Evolutionary conservation across 2,329 filamentous ascomycete species (phyloP), one percentile per base, ranked within the genome.

Genomic region (Sporothrix pallida): DNA sequence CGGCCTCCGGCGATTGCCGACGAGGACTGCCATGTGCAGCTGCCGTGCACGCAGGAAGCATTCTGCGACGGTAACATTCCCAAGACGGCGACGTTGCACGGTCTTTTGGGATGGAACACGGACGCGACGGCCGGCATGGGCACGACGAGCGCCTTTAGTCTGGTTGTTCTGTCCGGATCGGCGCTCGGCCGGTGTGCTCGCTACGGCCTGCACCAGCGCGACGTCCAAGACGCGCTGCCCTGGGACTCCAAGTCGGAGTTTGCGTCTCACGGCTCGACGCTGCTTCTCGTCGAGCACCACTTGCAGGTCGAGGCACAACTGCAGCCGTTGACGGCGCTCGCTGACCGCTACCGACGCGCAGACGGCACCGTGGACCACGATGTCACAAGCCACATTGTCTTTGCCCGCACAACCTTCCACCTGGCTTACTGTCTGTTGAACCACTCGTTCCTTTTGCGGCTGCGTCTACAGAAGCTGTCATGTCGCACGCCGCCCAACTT

Each of bases 221-320:
- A 62, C 15, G 58, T 62, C 15, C 26, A 42, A 62, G 58, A 62
- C 26, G 58, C 58, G 13, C 58, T 62, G 15, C 58, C 58, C 17
- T 62, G 26, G 58, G 58, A 42, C 58, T 62, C 58, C 58, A 62
- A 37, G 58, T 62, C 58, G 8, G 26, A 62, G 58, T 62, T 62
- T 62, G 58, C 58, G 3, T 62, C 26, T 13, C 58, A 62, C 17
- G 58, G 58, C 26, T 62, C 58, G 6, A 60, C 56, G 31, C 56
- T 62, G 26, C 26, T 62, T 5, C 58, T 62, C 20, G 58, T 62
- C 15, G 58, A 42, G 26, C 23, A 62, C 23, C 58, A 42, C 15
- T 23, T 62, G 20, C 58, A 62, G 58, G 58, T 23, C 26, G 58
- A 62, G 26, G 31, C 52, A 23, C 52, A 56, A 20, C 9, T 62